These are phyloP conservation scores for Dactylellina cionopaga DNA, from an alignment of 2,329 filamentous ascomycete genomes.

Conservation along the genomic window DNA sequence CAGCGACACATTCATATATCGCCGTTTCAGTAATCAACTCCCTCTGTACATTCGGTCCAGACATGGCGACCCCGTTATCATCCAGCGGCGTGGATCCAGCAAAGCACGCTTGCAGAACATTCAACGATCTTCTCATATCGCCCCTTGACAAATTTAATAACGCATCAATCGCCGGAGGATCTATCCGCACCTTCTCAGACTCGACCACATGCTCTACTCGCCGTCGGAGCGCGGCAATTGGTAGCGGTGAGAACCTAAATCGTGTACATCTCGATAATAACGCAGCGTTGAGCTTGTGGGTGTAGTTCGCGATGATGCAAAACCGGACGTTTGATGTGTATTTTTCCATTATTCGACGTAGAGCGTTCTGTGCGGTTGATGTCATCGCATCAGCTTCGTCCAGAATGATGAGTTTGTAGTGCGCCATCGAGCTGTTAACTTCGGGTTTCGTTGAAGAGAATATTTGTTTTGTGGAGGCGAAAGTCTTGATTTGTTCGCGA, in stretches of 20 bases:
- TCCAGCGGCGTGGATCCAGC: constrained; percentile 76
- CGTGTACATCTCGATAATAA: constrained; percentile 91
- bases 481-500: constrained; percentile 98
- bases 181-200: constrained; percentile 86
- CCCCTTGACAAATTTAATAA: constrained; percentile 89
- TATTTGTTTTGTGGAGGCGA: constrained; percentile 97
- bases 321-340: constrained; percentile 98
- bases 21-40: constrained; percentile 90
- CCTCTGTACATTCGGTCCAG: constrained; percentile 72
- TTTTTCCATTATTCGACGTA: constrained; percentile 97
- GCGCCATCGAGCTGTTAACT: constrained; percentile 62
- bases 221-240: constrained; percentile 83
- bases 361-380: constrained; percentile 96
- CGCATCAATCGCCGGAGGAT: constrained; percentile 80
- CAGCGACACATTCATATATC: constrained; percentile 97
- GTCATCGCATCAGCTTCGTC: constrained; percentile 99
- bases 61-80: constrained; percentile 65
- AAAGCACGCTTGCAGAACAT: constrained; percentile 95
- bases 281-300: constrained; percentile 94
- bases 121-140: constrained; percentile 93
- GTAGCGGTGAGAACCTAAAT: constrained; percentile 93
- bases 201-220: constrained; percentile 90
- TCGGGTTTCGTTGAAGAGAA: constrained; percentile 70
- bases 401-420: constrained; percentile 93
- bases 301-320: constrained; percentile 98